phyloP scores from a whole-genome alignment of 495 filamentous ascomycete genomes.

The Aspergillus incahuasiensis region DNA sequence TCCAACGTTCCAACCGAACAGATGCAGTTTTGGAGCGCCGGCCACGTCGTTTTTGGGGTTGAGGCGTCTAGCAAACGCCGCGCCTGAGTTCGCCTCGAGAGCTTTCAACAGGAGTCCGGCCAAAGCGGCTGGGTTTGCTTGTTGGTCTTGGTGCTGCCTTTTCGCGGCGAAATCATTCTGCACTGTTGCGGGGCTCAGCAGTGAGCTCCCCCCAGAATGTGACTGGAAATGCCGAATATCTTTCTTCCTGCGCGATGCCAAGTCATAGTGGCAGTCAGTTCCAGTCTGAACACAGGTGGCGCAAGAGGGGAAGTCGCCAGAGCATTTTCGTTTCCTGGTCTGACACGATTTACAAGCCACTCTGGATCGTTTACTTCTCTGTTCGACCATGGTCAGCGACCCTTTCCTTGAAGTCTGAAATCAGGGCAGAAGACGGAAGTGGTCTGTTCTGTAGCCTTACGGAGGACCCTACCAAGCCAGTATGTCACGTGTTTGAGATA shows the following conservation, averaged over 20 bases:
- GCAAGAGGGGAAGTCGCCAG: slow-evolving; percentile 49
- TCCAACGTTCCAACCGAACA: slow-evolving; percentile 55
- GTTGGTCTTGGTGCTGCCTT: slow-evolving; percentile 1
- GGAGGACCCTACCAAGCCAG: neutral
- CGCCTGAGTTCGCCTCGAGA: slow-evolving; percentile 51
- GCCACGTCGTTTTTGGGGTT: slow-evolving; percentile 47
- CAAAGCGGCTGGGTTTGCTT: slow-evolving; percentile 5
- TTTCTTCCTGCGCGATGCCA: slow-evolving; percentile 33
- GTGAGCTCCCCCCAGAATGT: slow-evolving; percentile 8
- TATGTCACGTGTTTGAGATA: neutral
- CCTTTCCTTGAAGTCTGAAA: neutral
- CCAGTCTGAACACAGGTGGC: slow-evolving; percentile 46
- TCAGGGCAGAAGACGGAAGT: neutral
- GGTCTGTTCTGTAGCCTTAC: too few species aligned
- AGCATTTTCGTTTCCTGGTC: slow-evolving; percentile 52
- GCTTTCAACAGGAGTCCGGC: slow-evolving; percentile 26
- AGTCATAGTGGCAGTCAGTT: slow-evolving; percentile 43
- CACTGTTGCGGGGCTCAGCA: slow-evolving; percentile 15
- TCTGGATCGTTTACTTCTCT: slow-evolving; percentile 39
- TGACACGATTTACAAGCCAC: slow-evolving; percentile 49
- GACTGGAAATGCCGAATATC: slow-evolving; percentile 17
- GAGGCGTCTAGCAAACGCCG: slow-evolving; percentile 51
- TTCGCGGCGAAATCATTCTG: slow-evolving; percentile 12
- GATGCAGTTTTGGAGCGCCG: slow-evolving; percentile 47
- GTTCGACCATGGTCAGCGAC: slow-evolving; percentile 27